A percentile compares a stretch with the other conserved stretches of the same genome.
Conservation (phyloP, 176 grass and related monocot genomes). For the Poa pratensis region DNA sequence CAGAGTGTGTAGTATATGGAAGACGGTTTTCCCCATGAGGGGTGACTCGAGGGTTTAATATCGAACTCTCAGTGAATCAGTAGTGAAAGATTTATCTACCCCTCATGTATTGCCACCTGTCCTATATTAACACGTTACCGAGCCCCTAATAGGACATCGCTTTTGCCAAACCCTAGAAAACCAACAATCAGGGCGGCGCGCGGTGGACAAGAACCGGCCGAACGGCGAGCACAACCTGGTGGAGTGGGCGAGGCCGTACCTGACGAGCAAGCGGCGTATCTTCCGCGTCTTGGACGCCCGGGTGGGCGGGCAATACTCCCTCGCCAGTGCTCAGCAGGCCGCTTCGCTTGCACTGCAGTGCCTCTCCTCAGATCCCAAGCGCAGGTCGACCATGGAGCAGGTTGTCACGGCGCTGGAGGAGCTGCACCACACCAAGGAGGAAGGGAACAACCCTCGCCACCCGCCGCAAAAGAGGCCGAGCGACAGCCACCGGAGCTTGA, state of each 20-base stretch:
- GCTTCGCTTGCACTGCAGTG: conserved; percentile 54
- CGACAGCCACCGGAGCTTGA: conserved; percentile 37
- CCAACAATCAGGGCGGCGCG: conserved; percentile 67
- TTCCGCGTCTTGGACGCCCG: conserved; percentile 66
- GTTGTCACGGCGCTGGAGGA: conserved; percentile 63
- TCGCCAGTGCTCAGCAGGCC: conserved; percentile 55
- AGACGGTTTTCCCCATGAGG: too few species aligned
- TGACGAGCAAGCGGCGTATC: conserved; percentile 74
- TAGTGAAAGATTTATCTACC: too few species aligned
- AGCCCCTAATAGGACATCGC: too few species aligned
- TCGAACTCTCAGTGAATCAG: too few species aligned
- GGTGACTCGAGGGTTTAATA: too few species aligned
- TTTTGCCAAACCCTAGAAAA: too few species aligned
- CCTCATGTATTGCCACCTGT: too few species aligned
- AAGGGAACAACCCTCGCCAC: conserved; percentile 2
- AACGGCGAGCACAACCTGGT: conserved; percentile 68
- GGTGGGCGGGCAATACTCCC: conserved; percentile 67
- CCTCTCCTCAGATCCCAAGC: conserved; percentile 60
- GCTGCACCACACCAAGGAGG: conserved; percentile 54
- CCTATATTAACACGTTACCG: too few species aligned
- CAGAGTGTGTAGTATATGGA: too few species aligned
- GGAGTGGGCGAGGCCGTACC: conserved; percentile 74
- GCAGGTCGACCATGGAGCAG: conserved; percentile 71
- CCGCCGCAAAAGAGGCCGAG: conserved; percentile 26
- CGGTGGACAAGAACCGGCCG: conserved; percentile 76